Evolutionary conservation across 768 basidiomycete species (phyloP), one percentile per base, ranked within the genome.

Genomic region (Amanita exitialis): DNA sequence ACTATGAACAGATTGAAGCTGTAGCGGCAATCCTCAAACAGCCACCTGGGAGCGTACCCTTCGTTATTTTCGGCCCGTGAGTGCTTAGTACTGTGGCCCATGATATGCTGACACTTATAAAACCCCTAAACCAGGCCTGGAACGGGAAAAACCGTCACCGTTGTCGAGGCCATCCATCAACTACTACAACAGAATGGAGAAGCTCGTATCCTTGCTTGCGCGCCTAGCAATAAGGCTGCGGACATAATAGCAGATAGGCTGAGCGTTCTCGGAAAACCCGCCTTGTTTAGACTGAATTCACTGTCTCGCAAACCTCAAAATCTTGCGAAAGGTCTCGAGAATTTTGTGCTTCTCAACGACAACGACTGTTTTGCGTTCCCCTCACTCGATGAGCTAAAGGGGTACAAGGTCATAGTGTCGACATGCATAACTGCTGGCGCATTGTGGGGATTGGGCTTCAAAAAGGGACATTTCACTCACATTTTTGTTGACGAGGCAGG

Each of bases 401-500:
- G 61, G 28, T 82, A 66, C 58, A 70, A 74, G 3, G 76, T 82
- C 7, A 66, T 84, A 18, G 74, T 83, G 0, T 65, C 77, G 3
- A 84, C 82, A 0, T 83, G 81, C 59, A 55, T 79, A 8, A 75
- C 78, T 0, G 81, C 71, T 0, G 69, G 69, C 4, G 66, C 78
- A 1, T 71, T 75, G 3, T 69, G 73, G 23, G 68, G 67, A 4
- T 55, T 80, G 7, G 79, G 80, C 0, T 35, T 81, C 20, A 59
- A 63, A 27, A 63, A 70, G 12, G 82, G 81, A 0, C 77, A 80
- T 58, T 84, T 77, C 56, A 74, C 62, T 0, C 77, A 82, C 54
- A 76, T 84, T 15, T 77, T 84, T 55, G 64, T 80, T 36, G 82
- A 84, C 56, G 82, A 84, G 53, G 82, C 79, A 4, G 81, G 80